Base-by-base conservation (phyloP, 768 basidiomycete species). In the Amanita brunnescens region DNA sequence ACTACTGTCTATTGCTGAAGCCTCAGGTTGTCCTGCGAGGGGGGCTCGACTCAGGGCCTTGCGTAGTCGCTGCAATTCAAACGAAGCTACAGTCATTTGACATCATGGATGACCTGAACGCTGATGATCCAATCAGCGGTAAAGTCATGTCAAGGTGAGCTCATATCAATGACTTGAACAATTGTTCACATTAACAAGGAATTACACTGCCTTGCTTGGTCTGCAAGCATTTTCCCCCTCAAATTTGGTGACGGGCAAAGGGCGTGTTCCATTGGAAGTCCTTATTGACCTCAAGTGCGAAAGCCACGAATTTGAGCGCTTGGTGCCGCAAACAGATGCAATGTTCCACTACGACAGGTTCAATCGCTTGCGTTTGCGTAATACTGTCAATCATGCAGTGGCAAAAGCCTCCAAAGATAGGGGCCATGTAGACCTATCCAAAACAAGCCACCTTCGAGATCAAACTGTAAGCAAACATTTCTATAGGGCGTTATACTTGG, bases 311-410 rank as follows among this genome's bases (percentile, higher is more conserved):
- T 95, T 95, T 64, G 91, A 95, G 59, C 85, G 91, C 2, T 75
- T 98, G 34, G 87, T 97, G 5, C 87, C 91, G 2, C 88, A 91
- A 64, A 91, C 93, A 0, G 81, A 89, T 52, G 88, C 87, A 0
- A 81, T 77, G 3, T 80, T 95, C 54, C 86, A 83, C 42, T 91
- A 93, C 62, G 94, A 97, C 74, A 92, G 90, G 63, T 95, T 95
- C 72, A 98, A 98, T 67, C 84, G 86, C 37, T 76, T 96, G 7
- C 83, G 94, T 32, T 69, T 93, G 47, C 83, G 84, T 39, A 90
- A 83, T 57, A 81, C 79, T 54, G 67, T 84, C 26, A 81, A 83
- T 29, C 77, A 80, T 9, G 70, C 73, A 29, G 62, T 67, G n/a
- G 64, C 61, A 26, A 69, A 68, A 48, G 55, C 63, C 9, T 63